These are phyloP conservation scores for Ophiognomonia clavigignenti-juglandacearum DNA, from an alignment of 2,329 filamentous ascomycete species.

Conservation along the genomic window DNA sequence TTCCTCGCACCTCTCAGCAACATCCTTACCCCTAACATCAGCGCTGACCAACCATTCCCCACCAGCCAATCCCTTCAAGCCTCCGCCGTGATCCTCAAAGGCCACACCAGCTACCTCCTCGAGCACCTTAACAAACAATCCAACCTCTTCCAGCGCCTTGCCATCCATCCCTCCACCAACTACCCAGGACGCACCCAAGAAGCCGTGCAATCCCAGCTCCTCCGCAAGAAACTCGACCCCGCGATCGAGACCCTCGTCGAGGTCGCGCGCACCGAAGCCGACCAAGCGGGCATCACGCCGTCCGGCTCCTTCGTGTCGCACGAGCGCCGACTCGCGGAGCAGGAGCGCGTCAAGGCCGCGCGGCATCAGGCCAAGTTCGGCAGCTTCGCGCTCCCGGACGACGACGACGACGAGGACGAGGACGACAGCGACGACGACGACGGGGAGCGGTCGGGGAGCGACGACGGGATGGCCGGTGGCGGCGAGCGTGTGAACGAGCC, in stretches of 20 bases:
- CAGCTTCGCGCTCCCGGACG: conserved; percentile 19
- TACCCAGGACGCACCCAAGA: conserved; percentile 68
- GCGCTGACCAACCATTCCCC: neutral
- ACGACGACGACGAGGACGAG: conserved; percentile 34
- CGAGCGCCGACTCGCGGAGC: conserved; percentile 52
- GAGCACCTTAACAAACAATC: conserved; percentile 60
- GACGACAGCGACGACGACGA: conserved; percentile 21
- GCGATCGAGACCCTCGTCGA: conserved; percentile 69
- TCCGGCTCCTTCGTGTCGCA: conserved; percentile 22
- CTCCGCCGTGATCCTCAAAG: conserved; percentile 66
- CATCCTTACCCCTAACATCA: neutral
- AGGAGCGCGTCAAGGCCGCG: conserved; percentile 18
- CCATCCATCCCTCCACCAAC: conserved; percentile 70
- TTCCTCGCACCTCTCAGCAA: no score
- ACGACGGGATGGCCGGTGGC: conserved; percentile 29
- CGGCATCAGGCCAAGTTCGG: conserved; percentile 31
- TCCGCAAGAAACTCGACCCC: conserved; percentile 81
- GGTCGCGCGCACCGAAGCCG: conserved; percentile 49
- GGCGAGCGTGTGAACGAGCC: conserved; percentile 31
- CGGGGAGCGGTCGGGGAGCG: no score
- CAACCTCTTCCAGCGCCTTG: conserved; percentile 63
- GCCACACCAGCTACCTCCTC: conserved; percentile 63
- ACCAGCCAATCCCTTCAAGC: conserved; percentile 65
- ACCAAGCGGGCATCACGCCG: conserved; percentile 25
- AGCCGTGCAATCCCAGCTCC: conserved; percentile 59